Evolutionary conservation across 2,329 filamentous ascomycete genomes (phyloP).

Genomic region (Hymenoscyphus albidus): DNA sequence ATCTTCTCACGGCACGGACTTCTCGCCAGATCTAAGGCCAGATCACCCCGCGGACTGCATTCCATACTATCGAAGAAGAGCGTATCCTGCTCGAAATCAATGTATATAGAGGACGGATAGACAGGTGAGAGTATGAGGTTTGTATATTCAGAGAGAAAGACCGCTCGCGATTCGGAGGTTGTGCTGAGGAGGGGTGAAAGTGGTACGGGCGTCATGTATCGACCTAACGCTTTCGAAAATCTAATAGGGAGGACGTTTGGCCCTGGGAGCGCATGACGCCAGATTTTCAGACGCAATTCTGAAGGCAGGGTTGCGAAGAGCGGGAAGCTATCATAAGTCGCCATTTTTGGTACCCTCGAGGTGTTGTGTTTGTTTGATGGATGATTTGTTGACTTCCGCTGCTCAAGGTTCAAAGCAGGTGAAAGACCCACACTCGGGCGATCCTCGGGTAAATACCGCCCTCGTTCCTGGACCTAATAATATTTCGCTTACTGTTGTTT

Average conservation of each 20-base stretch:
- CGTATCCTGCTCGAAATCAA: conserved; percentile 28
- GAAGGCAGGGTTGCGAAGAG: conserved; percentile 25
- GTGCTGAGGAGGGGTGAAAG: conserved; percentile 21
- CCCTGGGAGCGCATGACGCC: conserved; percentile 20
- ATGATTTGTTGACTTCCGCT: neutral
- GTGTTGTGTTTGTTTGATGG: neutral
- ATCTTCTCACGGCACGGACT: conserved; percentile 25
- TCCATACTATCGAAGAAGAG: conserved; percentile 31
- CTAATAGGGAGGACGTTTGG: conserved; percentile 25
- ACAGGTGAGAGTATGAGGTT: conserved; percentile 25
- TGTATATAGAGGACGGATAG: conserved; percentile 24
- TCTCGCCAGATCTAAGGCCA: conserved; percentile 25
- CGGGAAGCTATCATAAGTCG: conserved; percentile 12
- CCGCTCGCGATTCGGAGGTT: conserved; percentile 24
- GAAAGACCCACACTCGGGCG: too few species aligned
- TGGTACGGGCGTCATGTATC: conserved; percentile 18
- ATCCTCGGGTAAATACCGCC: too few species aligned
- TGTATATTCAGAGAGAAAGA: conserved; percentile 25
- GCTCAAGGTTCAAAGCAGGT: too few species aligned
- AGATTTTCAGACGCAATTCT: conserved; percentile 31
- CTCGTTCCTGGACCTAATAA: too few species aligned
- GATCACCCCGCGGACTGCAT: conserved; percentile 29
- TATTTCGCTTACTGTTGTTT: too few species aligned
- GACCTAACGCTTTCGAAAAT: conserved; percentile 20
- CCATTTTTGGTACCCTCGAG: conserved; percentile 6